phyloP scores from a whole-genome alignment of 2,329 filamentous ascomycete genomes.

The Thielaviopsis populi region DNA sequence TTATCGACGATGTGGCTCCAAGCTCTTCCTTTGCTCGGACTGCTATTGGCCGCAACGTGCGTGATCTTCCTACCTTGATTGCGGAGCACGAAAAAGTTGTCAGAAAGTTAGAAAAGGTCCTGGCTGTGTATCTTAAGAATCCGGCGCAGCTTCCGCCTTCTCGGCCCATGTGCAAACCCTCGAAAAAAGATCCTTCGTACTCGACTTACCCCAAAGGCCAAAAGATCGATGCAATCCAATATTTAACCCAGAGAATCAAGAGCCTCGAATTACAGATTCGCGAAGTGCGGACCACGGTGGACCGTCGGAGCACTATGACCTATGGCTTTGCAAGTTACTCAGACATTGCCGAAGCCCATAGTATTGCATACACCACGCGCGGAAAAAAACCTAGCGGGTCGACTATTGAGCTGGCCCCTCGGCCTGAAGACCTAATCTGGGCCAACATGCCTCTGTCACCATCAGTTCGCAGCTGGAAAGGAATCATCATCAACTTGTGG shows the following conservation, averaged over 20 bases:
- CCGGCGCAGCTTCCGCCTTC: conserved; percentile 62
- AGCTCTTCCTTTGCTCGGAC: conserved; percentile 65
- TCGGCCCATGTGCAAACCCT: conserved; percentile 64
- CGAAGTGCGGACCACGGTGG: conserved; percentile 64
- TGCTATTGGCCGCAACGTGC: conserved; percentile 80
- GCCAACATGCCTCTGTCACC: conserved; percentile 68
- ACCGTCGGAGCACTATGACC: conserved; percentile 73
- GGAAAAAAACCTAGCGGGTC: conserved; percentile 69
- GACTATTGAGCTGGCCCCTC: conserved; percentile 63
- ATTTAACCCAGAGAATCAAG: conserved; percentile 71
- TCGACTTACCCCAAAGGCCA: conserved; percentile 48
- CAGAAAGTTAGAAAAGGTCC: conserved; percentile 61
- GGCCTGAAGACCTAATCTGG: conserved; percentile 90
- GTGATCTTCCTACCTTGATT: conserved; percentile 73
- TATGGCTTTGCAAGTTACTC: conserved; percentile 94
- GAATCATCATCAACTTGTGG: conserved; percentile 72
- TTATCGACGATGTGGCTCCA: conserved; percentile 68
- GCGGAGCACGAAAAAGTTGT: conserved; percentile 70
- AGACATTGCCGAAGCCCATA: conserved; percentile 73
- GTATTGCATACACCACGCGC: conserved; percentile 66
- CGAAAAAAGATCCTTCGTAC: conserved; percentile 61
- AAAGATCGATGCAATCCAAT: conserved; percentile 89
- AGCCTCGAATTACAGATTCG: conserved; percentile 72
- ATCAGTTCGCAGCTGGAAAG: conserved; percentile 52
- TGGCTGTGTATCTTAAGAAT: conserved; percentile 84